Evolutionary conservation across 2,329 filamentous ascomycete genomes (phyloP).

Genomic region (Aspergillus proliferans): DNA sequence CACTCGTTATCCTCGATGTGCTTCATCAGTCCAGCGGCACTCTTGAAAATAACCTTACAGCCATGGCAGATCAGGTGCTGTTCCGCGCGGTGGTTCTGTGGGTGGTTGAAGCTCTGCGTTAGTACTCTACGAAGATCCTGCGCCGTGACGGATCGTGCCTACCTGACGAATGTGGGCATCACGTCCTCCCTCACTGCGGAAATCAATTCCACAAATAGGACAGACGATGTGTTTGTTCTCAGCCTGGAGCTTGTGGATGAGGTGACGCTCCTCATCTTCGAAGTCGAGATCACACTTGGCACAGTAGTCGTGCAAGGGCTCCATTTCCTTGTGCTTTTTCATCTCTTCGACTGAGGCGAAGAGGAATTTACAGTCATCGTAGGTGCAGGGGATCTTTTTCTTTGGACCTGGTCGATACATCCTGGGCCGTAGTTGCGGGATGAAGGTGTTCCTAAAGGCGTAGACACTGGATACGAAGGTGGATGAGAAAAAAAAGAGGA

Average conservation of each 20-base stretch:
- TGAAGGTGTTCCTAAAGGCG: not conserved
- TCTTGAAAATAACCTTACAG: conserved; percentile 44
- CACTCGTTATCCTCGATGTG: conserved; percentile 53
- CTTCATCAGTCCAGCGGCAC: conserved; percentile 44
- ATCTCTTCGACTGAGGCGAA: conserved; percentile 45
- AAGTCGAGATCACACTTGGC: conserved; percentile 41
- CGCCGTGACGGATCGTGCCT: conserved; percentile 10
- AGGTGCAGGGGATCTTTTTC: conserved; percentile 40
- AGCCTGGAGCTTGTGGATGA: conserved; percentile 45
- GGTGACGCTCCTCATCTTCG: conserved; percentile 37
- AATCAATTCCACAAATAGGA: conserved; percentile 52
- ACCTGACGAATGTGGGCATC: conserved; percentile 49
- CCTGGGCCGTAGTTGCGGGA: not conserved
- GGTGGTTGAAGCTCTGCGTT: not conserved
- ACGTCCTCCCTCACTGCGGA: conserved; percentile 47
- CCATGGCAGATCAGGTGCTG: conserved; percentile 46
- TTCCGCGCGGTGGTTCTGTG: conserved; percentile 43
- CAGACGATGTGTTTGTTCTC: conserved; percentile 47
- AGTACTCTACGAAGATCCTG: not conserved
- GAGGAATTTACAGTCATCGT: conserved; percentile 37
- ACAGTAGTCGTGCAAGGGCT: conserved; percentile 37
- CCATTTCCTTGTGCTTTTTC: conserved; percentile 46
- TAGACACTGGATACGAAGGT: not conserved
- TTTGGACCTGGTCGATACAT: conserved; percentile 5
- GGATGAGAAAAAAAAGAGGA: not conserved